Base-by-base conservation (phyloP, 2,329 filamentous ascomycete species). In the Venturia effusa region DNA sequence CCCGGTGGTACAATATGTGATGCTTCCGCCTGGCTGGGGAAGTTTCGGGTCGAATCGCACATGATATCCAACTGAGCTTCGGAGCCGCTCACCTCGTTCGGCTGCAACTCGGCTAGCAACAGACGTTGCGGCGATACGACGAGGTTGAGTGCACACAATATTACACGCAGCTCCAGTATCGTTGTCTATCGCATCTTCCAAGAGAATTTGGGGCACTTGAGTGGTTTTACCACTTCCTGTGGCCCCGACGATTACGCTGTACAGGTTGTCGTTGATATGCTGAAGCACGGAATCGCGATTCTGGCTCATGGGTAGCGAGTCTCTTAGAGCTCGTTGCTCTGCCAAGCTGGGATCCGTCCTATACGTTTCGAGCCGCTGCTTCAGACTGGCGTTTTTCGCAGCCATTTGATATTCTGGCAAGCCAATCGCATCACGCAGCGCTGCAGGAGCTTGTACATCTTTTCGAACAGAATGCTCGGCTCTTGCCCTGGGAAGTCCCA, bases 161-260 rank as follows among this genome's bases (percentile, higher is more conserved):
- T 79, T 80, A 68, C 80, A 82, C 30, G 67, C 62, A 6, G 72
- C 74, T n/a, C 78, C 79, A 10, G 66, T 61, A 1, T 74, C 75
- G 4, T 67, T 65, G 6, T 70, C 66, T 51, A 79, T 79, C 1
- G 76, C 75, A 63, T 81, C 69, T 24, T 82, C 79, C 2, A 83
- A 69, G 32, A 83, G 65, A n/a, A 83, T 79, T 66, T 82, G 81
- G 24, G 81, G 80, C 7, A 82, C 74, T 68, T 83, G 81, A 5
- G 79, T 81, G 59, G 70, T 77, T 68, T 81, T 81, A 27, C 79
- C 79, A 59, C 75, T 77, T 4, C 78, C 79, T 43, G 78, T 79
- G 32, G 77, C 74, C n/a, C 77, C 78, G 59, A 77, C 72, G 64
- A 81, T 73, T 57, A 81, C 77, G 66, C 74, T 78, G 68, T 77